These are phyloP conservation scores for Fusarium staphyleae DNA, from an alignment of 2,329 filamentous ascomycete genomes.

Conservation along the genomic window DNA sequence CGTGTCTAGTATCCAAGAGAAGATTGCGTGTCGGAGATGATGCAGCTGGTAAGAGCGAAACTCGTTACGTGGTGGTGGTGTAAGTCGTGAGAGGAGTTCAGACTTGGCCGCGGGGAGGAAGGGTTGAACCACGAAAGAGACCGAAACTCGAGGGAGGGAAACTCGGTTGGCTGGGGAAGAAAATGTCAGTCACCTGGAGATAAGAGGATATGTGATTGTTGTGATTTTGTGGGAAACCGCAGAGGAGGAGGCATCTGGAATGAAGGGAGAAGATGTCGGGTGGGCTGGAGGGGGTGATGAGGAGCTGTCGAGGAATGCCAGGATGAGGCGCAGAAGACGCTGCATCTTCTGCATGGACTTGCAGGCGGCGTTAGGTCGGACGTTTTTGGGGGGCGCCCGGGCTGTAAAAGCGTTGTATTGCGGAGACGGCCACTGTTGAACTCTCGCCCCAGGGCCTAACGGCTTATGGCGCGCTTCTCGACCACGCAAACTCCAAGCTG, in stretches of 20 bases:
- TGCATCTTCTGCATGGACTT: conserved; percentile 5
- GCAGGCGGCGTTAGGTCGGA: conserved; percentile 7
- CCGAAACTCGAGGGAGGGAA: conserved; percentile 18
- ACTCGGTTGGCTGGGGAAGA: conserved; percentile 33
- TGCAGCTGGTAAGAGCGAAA: conserved; percentile 6
- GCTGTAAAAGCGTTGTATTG: conserved; percentile 13
- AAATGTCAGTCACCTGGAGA: conserved; percentile 33
- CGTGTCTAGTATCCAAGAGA: conserved; percentile 36
- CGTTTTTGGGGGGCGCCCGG: conserved; percentile 6
- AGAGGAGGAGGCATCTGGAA: conserved; percentile 32
- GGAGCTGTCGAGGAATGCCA: conserved; percentile 35
- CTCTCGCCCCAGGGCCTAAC: conserved; percentile 10
- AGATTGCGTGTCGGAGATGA: conserved; percentile 1
- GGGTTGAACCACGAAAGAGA: conserved; percentile 20
- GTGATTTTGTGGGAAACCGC: conserved; percentile 36
- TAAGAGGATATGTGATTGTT: conserved; percentile 16
- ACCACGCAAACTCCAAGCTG: conserved; percentile 4
- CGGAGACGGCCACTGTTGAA: conserved; percentile 16
- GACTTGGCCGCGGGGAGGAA: conserved; percentile 3
- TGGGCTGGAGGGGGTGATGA: conserved; percentile 26
- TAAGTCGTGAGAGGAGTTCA: conserved; percentile 26
- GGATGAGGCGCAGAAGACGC: conserved; percentile 21
- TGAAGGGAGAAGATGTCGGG: conserved; percentile 38
- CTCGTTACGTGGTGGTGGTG: conserved; percentile 18
- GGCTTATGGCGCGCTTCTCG: conserved; percentile 1